phyloP scores from a whole-genome alignment of 2,329 filamentous ascomycete genomes.

The Botrytis sinoallii region DNA sequence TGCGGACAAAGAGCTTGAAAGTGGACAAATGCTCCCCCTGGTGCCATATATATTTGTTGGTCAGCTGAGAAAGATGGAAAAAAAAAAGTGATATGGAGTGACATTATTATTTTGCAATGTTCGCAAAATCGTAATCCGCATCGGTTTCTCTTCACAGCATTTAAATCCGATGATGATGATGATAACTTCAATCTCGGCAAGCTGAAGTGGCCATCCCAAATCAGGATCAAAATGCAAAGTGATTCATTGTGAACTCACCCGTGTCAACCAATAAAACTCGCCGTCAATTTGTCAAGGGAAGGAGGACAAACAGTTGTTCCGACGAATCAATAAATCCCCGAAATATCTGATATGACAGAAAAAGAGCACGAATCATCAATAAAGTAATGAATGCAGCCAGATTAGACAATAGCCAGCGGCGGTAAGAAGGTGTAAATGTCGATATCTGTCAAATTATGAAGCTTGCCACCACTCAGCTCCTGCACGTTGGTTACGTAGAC shows the following conservation, averaged over 20 bases:
- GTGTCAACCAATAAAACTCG: constrained; percentile 9
- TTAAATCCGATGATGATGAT: background rate
- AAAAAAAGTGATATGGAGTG: constrained; percentile 16
- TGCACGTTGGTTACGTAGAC: constrained; percentile 13
- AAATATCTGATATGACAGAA: constrained; percentile 15
- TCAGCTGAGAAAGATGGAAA: constrained; percentile 16
- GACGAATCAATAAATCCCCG: background rate
- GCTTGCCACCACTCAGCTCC: background rate
- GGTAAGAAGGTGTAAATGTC: constrained; percentile 5
- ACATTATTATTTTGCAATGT: constrained; percentile 8
- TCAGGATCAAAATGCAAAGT: constrained; percentile 2
- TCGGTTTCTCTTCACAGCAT: constrained; percentile 14
- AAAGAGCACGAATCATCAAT: background rate
- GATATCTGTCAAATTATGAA: constrained; percentile 13
- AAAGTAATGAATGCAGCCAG: background rate
- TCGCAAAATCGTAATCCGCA: background rate
- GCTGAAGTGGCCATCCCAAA: constrained; percentile 8
- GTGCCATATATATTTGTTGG: constrained; percentile 5
- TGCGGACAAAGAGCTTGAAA: constrained; percentile 14
- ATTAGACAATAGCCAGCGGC: background rate
- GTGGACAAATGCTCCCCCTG: constrained; percentile 8
- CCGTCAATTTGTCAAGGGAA: background rate
- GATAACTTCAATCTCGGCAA: constrained; percentile 20
- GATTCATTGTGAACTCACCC: constrained; percentile 11
- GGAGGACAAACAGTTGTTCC: constrained; percentile 16